Evolutionary conservation across 192 early-diverging fungal genomes (phyloP), one percentile per base, ranked within the genome.

Genomic region (Coemansia sp.): DNA sequence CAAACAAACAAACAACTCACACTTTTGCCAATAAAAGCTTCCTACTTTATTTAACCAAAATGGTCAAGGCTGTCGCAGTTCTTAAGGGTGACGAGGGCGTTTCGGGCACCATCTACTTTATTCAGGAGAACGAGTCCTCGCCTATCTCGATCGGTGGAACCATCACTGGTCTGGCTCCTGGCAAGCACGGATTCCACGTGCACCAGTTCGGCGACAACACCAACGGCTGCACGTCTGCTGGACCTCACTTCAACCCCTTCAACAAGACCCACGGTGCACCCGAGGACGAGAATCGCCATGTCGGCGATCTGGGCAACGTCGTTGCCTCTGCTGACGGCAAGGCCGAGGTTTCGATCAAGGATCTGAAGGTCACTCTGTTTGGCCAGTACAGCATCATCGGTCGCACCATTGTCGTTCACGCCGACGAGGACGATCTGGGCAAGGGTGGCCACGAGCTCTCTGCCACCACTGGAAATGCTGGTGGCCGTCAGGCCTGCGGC

Each of bases 301-400:
- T 86, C 27, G 94, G 94, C 64, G 94, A 97, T 76, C 85, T 97
- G 55, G 94, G 94, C 67, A 96, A 96, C 82, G 63, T 96, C 48
- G 67, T 36, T 20, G 88, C 84, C 23, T 68, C 75, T 14, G 67
- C 67, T 13, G 60, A 85, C 54, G 89, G 92, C 47, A 74, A 66
- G 57, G 87, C 83, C 55, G 69, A 70, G 35, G 52, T 83, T 30
- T 78, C 81, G 39, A 66, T 81, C 55, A 56, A 69, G 49, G 92
- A 94, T 69, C 55, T 53, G 16, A 83, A 85, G 62, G 65, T 96
- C 70, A 83, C 85, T 56, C 85, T 94, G 62, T 84, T 85, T 69
- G 94, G 93, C 75, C 69, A 68, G 39, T 80, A 85, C 79, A 85
- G 84, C 63, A 81, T 94, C 62, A 85, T 94, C 65, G 91, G 91